Evolutionary conservation across 331 rosid genomes (phyloP).

Genomic region (Malus hybrid): DNA sequence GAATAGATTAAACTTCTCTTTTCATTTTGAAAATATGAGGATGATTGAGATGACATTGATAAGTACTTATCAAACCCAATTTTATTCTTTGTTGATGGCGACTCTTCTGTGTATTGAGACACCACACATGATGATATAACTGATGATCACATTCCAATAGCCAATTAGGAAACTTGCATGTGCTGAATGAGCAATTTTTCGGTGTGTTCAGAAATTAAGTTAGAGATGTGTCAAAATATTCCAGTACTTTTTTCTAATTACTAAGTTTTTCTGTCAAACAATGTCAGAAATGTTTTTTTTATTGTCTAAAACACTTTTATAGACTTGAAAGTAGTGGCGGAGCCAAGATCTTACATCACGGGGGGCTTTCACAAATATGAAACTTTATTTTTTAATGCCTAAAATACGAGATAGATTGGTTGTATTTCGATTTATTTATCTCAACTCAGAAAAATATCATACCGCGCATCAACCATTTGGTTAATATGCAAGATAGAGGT

Average conservation of each 20-base stretch:
- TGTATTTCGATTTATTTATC: too few relatives aligned
- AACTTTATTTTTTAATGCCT: too few relatives aligned
- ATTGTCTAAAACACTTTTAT: background rate
- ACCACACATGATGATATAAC: background rate
- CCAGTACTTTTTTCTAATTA: background rate
- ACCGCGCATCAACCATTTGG: too few relatives aligned
- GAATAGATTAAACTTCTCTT: background rate
- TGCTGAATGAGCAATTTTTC: background rate
- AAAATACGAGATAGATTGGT: too few relatives aligned
- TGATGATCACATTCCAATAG: background rate
- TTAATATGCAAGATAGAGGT: too few relatives aligned
- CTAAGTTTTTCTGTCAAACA: background rate
- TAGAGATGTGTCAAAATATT: too few relatives aligned
- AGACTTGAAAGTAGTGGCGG: background rate
- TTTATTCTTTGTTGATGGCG: background rate
- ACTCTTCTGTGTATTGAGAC: background rate
- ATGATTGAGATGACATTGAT: constrained; percentile 18
- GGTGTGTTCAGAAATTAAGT: too few relatives aligned
- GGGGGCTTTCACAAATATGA: too few relatives aligned
- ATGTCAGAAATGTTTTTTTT: too few relatives aligned
- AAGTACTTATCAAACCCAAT: background rate
- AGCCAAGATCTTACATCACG: too few relatives aligned
- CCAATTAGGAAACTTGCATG: background rate
- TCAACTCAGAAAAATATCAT: too few relatives aligned
- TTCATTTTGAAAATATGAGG: background rate